These are phyloP conservation scores for Senna tora DNA, from an alignment of 306 rosid species.

Conservation along the genomic window DNA sequence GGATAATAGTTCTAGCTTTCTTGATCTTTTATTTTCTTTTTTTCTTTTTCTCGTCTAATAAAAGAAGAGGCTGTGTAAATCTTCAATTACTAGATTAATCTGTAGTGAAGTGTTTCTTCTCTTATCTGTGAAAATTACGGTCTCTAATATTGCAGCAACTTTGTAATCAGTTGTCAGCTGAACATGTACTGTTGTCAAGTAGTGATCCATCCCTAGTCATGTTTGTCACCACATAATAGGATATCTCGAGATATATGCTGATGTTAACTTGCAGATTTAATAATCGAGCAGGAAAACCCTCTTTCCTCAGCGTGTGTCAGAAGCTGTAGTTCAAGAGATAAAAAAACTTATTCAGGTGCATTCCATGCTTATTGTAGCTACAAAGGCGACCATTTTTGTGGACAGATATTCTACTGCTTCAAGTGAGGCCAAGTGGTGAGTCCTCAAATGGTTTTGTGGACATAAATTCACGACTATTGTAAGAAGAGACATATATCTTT, in stretches of 20 bases:
- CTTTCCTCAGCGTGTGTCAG: constrained; percentile 70
- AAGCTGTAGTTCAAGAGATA: constrained; percentile 75
- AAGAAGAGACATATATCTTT: constrained; percentile 23
- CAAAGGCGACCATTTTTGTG: constrained; percentile 71
- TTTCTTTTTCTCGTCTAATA: too few species aligned
- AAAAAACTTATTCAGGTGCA: constrained; percentile 74
- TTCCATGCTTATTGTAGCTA: constrained; percentile 78
- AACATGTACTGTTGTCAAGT: constrained; percentile 1
- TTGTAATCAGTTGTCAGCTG: constrained; percentile 8
- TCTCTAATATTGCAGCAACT: constrained; percentile 2
- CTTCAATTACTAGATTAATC: not conserved
- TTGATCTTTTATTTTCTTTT: not conserved
- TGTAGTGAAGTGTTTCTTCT: not conserved
- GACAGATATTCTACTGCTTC: constrained; percentile 47
- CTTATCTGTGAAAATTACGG: not conserved
- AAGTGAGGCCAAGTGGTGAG: constrained; percentile 65
- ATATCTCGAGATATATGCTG: constrained; percentile 28
- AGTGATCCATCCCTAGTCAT: not conserved
- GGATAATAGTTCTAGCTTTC: not conserved
- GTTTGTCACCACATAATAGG: not conserved
- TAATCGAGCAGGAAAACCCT: constrained; percentile 62
- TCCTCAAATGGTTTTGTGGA: constrained; percentile 12
- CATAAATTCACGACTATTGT: constrained; percentile 1
- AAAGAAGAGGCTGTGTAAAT: not conserved
- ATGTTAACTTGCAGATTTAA: constrained; percentile 33